Evolutionary conservation across 2,329 filamentous ascomycete genomes (phyloP), one percentile per base, ranked within the genome.

Genomic region (Fusarium oligoseptatum): DNA sequence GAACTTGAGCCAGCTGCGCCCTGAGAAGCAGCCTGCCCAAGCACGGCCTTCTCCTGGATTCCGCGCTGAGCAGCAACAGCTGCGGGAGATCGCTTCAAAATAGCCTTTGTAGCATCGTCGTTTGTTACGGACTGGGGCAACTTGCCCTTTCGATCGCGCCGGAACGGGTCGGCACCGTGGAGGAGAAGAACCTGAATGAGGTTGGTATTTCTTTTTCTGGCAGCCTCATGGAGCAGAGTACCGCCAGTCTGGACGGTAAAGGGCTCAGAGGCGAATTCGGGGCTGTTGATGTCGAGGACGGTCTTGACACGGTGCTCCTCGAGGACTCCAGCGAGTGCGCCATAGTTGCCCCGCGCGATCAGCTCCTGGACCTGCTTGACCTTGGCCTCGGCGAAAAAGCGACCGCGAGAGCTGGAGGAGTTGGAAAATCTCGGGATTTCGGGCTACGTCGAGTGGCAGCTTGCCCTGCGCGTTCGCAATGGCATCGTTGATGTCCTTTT

Each of bases 61-160:
- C 95, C 95, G 65, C 96, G 90, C 84, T 98, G 97, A 2, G 97
- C 97, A 15, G 95, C 95, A 9, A 97, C 95, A 8, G 97, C 97
- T 14, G 97, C 97, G 7, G 97, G 97, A 0, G 96, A 98, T 79
- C 92, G 94, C 85, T 98, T 99, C 57, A 99, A 86, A 80, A 99
- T 96, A 11, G 93, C 91, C 68, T 93, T 91, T 17, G 95, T 98
- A 69, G 91, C 90, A 80, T 99, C 97, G 81, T 99, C 97, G 80
- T 97, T 98, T 62, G 97, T 98, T 55, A 98, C 93, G 82, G 98
- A 96, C 81, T 99, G 97, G 3, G 97, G 95, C 36, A 99, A 88
- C 83, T 97, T 98, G 58, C 97, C 97, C 84, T 95, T 98, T 78
- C 95, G 94, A 83, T 99, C 97, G 70, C 97, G 92, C 66, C 95